phyloP scores from a whole-genome alignment of 768 basidiomycete species.

The Glaciozyma martinii region DNA sequence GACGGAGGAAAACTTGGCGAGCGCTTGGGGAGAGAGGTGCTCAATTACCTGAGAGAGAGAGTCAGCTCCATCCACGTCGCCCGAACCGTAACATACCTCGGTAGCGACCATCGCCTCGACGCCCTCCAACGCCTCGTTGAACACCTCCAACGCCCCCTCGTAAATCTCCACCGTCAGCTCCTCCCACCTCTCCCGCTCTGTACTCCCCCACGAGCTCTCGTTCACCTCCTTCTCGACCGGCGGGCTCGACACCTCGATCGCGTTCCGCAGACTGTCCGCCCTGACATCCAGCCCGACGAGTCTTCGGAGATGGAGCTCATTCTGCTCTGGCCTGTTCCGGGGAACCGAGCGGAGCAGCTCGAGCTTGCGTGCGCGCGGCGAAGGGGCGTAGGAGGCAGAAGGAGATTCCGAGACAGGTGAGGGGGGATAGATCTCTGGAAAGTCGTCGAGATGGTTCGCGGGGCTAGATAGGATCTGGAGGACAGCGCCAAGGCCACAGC shows the following conservation, averaged over 20 bases:
- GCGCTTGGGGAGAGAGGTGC: conserved; percentile 55
- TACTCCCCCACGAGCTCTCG: conserved; percentile 6
- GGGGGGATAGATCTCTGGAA: conserved; percentile 4
- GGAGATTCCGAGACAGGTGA: conserved; percentile 33
- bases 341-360: conserved; percentile 28
- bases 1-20: conserved; percentile 58
- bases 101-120: conserved; percentile 47
- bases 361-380: conserved; percentile 9
- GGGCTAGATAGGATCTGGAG: conserved; percentile 63
- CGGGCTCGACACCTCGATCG: conserved; percentile 44
- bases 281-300: conserved; percentile 65
- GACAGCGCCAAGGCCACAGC: conserved; percentile 73
- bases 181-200: conserved; percentile 53
- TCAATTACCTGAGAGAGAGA: conserved; percentile 57
- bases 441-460: conserved; percentile 57
- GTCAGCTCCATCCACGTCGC: neutral
- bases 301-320: conserved; percentile 52
- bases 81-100: conserved; percentile 22
- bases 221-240: conserved; percentile 1
- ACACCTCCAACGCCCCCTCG: conserved; percentile 60
- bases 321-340: conserved; percentile 40
- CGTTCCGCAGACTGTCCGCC: conserved; percentile 49
- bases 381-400: neutral
- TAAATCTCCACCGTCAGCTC: conserved; percentile 57
- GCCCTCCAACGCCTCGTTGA: conserved; percentile 58